Conservation (phyloP, 1,284 basidiomycete species). For the Fistulina hepatica region DNA sequence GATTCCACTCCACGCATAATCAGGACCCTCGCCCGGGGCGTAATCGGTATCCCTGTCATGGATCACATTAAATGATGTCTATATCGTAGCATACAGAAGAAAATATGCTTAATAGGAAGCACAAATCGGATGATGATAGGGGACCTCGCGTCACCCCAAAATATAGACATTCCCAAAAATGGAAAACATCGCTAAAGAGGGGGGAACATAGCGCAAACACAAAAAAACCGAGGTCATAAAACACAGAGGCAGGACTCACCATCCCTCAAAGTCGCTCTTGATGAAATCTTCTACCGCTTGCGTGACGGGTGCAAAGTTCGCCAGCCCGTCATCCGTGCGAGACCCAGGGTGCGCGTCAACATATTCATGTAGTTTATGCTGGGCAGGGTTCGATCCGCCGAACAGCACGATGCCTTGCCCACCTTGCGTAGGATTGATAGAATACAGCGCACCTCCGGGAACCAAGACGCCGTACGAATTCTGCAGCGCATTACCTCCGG, state of each 20-base stretch:
- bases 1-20: slow-evolving; percentile 17
- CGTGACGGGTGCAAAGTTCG: slow-evolving; percentile 15
- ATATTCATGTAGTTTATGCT: slow-evolving; percentile 12
- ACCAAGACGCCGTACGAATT: slow-evolving; percentile 16
- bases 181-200: too few species aligned
- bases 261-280: slow-evolving; percentile 13
- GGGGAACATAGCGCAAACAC: background rate
- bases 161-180: too few species aligned
- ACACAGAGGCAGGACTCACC: too few species aligned
- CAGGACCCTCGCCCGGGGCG: slow-evolving; percentile 12
- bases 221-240: background rate
- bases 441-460: slow-evolving; percentile 10
- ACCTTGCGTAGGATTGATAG: slow-evolving; percentile 15
- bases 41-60: too few species aligned
- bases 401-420: slow-evolving; percentile 15
- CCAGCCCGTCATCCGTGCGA: slow-evolving; percentile 13
- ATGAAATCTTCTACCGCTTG: slow-evolving; percentile 13
- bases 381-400: slow-evolving; percentile 15
- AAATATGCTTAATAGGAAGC: too few species aligned
- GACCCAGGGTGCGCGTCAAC: slow-evolving; percentile 11
- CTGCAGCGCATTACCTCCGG: slow-evolving; percentile 14
- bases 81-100: too few species aligned
- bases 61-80: too few species aligned
- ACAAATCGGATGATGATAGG: too few species aligned
- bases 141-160: too few species aligned